Conservation (phyloP, 78 protist genomes). For the Dictyostelium purpureum region DNA sequence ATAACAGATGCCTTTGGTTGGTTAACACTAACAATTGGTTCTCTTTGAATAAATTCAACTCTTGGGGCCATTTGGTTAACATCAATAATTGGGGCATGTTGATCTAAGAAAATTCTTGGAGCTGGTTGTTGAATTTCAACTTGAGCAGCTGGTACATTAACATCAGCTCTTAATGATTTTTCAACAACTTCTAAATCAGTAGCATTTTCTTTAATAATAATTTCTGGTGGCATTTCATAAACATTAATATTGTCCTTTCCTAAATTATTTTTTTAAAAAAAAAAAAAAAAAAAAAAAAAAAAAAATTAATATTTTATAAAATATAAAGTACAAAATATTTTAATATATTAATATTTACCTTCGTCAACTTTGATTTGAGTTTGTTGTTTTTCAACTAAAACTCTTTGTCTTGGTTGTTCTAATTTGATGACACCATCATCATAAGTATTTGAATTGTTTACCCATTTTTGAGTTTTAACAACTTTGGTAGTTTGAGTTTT, state of each 20-base stretch:
- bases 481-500: not conserved
- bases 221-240: conserved; percentile 45
- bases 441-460: not conserved
- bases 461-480: not conserved
- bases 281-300: not conserved
- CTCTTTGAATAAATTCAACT: conserved; percentile 67
- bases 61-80: conserved; percentile 59
- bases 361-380: conserved; percentile 59
- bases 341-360: not conserved
- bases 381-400: conserved; percentile 67
- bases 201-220: conserved; percentile 43
- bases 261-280: too few species aligned
- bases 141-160: conserved; percentile 58
- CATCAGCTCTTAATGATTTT: conserved; percentile 36
- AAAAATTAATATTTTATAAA: not conserved
- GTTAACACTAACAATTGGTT: conserved; percentile 68
- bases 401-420: conserved; percentile 76
- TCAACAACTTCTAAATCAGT: conserved; percentile 31
- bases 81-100: conserved; percentile 77
- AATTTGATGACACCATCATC: conserved; percentile 63
- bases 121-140: conserved; percentile 76
- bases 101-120: conserved; percentile 64
- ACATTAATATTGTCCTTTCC: conserved; percentile 47
- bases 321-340: not conserved
- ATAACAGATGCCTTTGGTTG: conserved; percentile 77